Percentiles rank a stretch among this genome's conserved stretches.
These are phyloP conservation scores for Hyphopichia pseudoburtonii DNA, from an alignment of 1,139 yeast genomes.

Conservation along the genomic window DNA sequence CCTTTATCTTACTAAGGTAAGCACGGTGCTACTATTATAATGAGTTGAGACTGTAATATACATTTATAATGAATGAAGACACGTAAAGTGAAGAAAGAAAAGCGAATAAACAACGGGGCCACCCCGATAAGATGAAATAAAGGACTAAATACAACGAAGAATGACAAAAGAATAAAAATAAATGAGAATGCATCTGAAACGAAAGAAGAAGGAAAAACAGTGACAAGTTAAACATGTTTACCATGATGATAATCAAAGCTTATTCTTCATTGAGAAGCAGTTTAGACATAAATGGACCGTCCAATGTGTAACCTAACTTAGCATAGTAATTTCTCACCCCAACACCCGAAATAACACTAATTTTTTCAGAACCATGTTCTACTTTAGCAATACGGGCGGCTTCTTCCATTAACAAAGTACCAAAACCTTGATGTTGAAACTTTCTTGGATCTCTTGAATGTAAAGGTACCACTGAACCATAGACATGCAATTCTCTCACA, in stretches of 20 bases:
- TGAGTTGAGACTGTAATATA: no score
- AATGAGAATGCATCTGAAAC: not conserved
- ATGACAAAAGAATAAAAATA: not conserved
- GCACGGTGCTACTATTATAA: no score
- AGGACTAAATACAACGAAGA: not conserved
- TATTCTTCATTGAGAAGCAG: slow-evolving; percentile 16
- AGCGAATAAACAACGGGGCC: not conserved
- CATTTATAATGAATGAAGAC: no score
- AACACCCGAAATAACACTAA: slow-evolving; percentile 94
- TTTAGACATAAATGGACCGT: slow-evolving; percentile 97
- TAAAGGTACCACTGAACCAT: slow-evolving; percentile 95
- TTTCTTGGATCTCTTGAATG: slow-evolving; percentile 98
- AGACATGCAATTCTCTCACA: slow-evolving; percentile 94
- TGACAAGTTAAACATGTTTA: no score
- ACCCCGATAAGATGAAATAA: not conserved
- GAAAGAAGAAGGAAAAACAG: slow-evolving; percentile 5
- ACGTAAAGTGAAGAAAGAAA: not conserved
- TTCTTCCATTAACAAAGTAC: slow-evolving; percentile 96
- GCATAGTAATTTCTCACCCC: slow-evolving; percentile 97
- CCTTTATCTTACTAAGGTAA: no score
- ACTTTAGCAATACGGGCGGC: slow-evolving; percentile 94
- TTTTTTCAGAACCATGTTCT: slow-evolving; percentile 90
- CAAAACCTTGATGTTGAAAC: slow-evolving; percentile 99
- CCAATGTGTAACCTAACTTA: slow-evolving; percentile 84
- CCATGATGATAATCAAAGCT: slow-evolving; percentile 20